These are phyloP conservation scores for Pythium folliculosum DNA, from an alignment of 352 stramenopile species.

Conservation along the genomic window DNA sequence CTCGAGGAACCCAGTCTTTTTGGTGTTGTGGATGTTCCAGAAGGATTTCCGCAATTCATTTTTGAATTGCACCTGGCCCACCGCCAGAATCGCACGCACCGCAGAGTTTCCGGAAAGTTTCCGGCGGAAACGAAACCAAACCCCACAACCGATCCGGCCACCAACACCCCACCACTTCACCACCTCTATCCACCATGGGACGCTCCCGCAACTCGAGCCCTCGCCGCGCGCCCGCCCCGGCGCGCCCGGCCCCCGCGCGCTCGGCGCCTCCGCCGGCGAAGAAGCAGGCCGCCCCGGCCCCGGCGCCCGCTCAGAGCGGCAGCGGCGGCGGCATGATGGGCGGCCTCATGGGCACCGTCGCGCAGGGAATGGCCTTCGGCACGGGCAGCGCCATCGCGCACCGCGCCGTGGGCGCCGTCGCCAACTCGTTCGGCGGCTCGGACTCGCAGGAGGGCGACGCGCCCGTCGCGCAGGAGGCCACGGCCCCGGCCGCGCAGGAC, in stretches of 20 bases:
- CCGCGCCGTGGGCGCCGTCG: conserved; percentile 83
- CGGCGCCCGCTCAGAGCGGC: conserved; percentile 42
- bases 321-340: conserved; percentile 89
- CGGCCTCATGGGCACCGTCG: conserved; percentile 95
- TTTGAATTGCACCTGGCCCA: conserved; percentile 20
- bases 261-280: conserved; percentile 52
- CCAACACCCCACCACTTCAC: conserved; percentile 9
- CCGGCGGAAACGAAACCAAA: too few species aligned
- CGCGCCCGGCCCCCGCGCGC: conserved; percentile 41
- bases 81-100: conserved; percentile 19
- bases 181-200: conserved; percentile 40
- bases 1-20: background rate
- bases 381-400: conserved; percentile 96
- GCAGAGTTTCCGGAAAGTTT: conserved; percentile 17
- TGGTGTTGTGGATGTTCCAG: conserved; percentile 1
- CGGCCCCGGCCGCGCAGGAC: conserved; percentile 39
- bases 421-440: conserved; percentile 65
- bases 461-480: conserved; percentile 30
- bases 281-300: conserved; percentile 50
- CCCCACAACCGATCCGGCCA: conserved; percentile 20
- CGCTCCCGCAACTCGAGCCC: conserved; percentile 66
- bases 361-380: conserved; percentile 98
- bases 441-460: conserved; percentile 38
- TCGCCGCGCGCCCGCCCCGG: conserved; percentile 40
- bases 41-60: conserved; percentile 22